Conservation (phyloP, 768 basidiomycete genomes). For the Suillus weaverae region DNA sequence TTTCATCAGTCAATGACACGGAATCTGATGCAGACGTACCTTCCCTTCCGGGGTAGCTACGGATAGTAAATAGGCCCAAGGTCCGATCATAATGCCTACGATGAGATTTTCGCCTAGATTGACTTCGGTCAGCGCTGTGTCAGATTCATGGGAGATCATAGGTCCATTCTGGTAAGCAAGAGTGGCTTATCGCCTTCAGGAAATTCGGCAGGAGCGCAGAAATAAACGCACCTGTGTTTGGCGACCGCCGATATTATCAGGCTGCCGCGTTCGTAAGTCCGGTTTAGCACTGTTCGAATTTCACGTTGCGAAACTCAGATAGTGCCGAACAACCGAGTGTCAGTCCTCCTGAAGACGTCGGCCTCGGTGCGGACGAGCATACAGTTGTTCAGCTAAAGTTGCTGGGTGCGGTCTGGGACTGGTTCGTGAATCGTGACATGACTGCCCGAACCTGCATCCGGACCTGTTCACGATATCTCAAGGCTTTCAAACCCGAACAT, state of each 20-base stretch:
- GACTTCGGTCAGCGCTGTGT: not conserved
- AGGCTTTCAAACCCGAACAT: too few relatives aligned
- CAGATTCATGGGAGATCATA: not conserved
- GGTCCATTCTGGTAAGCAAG: not conserved
- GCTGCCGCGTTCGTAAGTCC: not conserved
- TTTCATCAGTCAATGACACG: slow-evolving; percentile 92
- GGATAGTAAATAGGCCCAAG: slow-evolving; percentile 93
- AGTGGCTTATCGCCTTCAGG: not conserved
- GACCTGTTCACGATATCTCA: too few relatives aligned
- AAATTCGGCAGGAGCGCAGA: not conserved
- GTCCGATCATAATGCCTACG: slow-evolving; percentile 77
- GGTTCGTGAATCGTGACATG: too few relatives aligned
- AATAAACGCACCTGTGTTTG: not conserved
- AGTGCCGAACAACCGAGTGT: too few relatives aligned
- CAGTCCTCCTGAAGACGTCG: too few relatives aligned
- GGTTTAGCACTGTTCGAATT: not conserved
- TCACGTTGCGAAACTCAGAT: not conserved
- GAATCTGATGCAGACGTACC: slow-evolving; percentile 77
- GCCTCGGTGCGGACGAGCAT: too few relatives aligned
- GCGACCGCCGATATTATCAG: not conserved
- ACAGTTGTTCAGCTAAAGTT: too few relatives aligned
- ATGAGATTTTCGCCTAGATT: not conserved
- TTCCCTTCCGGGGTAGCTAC: slow-evolving; percentile 79
- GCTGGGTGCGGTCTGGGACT: too few relatives aligned
- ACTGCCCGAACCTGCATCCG: too few relatives aligned